A percentile compares a stretch with the other conserved stretches of the same genome.
Evolutionary conservation across 768 basidiomycete species (phyloP).

Genomic region (Mycena vulgaris): DNA sequence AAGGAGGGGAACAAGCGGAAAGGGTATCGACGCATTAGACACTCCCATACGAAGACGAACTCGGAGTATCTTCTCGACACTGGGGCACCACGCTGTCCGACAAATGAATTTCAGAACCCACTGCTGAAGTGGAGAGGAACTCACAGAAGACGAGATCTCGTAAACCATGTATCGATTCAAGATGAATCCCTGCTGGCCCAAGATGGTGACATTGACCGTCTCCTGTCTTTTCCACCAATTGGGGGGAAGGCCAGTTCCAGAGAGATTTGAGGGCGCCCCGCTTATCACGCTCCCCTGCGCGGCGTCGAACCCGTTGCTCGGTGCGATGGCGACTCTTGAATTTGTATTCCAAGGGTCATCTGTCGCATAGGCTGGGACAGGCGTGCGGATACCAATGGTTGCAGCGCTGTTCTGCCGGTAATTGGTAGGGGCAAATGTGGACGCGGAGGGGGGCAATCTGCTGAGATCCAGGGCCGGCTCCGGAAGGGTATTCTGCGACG

Average conservation of each 20-base stretch:
- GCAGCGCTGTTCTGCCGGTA: constrained; percentile 62
- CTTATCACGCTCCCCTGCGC: constrained; percentile 53
- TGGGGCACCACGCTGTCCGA: constrained; percentile 69
- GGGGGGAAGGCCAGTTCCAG: constrained; percentile 79
- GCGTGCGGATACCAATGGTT: constrained; percentile 56
- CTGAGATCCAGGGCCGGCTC: constrained; percentile 79
- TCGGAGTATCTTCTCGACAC: constrained; percentile 94
- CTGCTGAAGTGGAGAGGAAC: constrained; percentile 44
- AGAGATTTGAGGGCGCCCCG: constrained; percentile 70
- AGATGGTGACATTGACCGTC: constrained; percentile 75
- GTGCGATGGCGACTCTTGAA: constrained; percentile 51
- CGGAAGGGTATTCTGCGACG: constrained; percentile 84
- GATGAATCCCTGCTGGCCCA: constrained; percentile 94
- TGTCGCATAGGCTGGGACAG: constrained; percentile 68
- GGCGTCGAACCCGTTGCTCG: constrained; percentile 50
- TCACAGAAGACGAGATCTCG: constrained; percentile 82
- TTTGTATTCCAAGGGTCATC: constrained; percentile 80
- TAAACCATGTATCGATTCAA: constrained; percentile 91
- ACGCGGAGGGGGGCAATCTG: constrained; percentile 67
- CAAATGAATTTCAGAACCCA: neutral
- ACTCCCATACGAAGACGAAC: constrained; percentile 93
- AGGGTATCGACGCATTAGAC: constrained; percentile 88
- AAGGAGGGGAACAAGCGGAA: constrained; percentile 91
- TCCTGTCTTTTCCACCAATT: constrained; percentile 94
- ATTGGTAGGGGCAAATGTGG: constrained; percentile 61